phyloP scores from a whole-genome alignment of 495 filamentous ascomycete genomes.

The Cercophora newfieldiana region DNA sequence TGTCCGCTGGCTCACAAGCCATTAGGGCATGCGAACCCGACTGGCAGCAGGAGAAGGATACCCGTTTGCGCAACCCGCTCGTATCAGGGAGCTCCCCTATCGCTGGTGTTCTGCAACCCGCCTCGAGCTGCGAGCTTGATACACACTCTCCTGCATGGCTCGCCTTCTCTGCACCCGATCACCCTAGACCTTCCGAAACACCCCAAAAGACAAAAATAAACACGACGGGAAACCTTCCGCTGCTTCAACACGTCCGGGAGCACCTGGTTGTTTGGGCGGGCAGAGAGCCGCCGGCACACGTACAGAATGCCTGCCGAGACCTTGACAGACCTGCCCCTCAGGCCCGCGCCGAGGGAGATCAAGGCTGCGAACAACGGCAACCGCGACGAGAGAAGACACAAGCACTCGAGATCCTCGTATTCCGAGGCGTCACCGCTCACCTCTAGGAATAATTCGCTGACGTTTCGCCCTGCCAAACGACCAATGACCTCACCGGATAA shows the following conservation, averaged over 20 bases:
- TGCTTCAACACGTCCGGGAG: neutral
- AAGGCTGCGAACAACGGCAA: conserved; percentile 32
- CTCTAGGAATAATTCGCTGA: conserved; percentile 50
- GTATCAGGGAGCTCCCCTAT: neutral
- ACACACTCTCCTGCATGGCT: neutral
- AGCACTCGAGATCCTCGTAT: conserved; percentile 55
- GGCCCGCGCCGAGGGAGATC: conserved; percentile 42
- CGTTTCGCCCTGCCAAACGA: conserved; percentile 53
- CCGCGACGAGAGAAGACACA: conserved; percentile 43
- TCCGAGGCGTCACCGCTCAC: conserved; percentile 51
- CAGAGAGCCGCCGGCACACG: neutral
- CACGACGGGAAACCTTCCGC: neutral
- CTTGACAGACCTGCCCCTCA: conserved; percentile 43
- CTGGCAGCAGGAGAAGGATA: conserved; percentile 2
- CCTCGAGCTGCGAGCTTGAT: neutral
- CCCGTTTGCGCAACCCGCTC: conserved; percentile 18
- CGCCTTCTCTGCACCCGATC: neutral
- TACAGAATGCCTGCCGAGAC: conserved; percentile 40
- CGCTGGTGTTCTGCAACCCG: neutral
- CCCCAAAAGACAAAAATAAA: neutral
- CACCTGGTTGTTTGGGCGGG: neutral
- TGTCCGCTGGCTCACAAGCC: conserved; percentile 27
- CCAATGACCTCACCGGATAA: conserved; percentile 59
- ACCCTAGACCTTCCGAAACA: neutral
- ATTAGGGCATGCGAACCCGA: conserved; percentile 3